A percentile compares a stretch with the other conserved stretches of the same genome.
phyloP scores from a whole-genome alignment of 257 asterid genomes.

The Haberlea rhodopensis region DNA sequence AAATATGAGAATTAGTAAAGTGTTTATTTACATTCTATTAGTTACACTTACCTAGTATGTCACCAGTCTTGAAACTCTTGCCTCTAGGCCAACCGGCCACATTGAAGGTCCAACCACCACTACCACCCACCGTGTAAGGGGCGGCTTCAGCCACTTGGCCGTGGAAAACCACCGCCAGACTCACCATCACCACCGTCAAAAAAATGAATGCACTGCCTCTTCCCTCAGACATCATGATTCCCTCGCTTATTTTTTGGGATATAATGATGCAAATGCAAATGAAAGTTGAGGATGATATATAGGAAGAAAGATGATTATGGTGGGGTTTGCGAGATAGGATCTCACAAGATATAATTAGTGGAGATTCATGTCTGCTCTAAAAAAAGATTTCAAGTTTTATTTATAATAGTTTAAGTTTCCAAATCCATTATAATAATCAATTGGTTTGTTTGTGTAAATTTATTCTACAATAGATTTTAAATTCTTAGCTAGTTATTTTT shows the following conservation, averaged over 20 bases:
- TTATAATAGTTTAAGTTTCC: too few species aligned
- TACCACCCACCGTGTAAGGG: slow-evolving; percentile 28
- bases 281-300: neutral
- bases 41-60: slow-evolving; percentile 37
- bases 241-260: neutral
- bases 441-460: too few species aligned
- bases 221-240: slow-evolving; percentile 9
- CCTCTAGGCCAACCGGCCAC: slow-evolving; percentile 32
- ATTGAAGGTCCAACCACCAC: slow-evolving; percentile 41
- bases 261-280: neutral
- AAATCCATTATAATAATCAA: too few species aligned
- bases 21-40: too few species aligned
- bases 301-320: neutral
- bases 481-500: too few species aligned
- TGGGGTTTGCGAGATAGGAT: too few species aligned
- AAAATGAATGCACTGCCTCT: slow-evolving; percentile 18
- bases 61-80: slow-evolving; percentile 38
- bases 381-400: too few species aligned
- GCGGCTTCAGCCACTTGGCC: slow-evolving; percentile 20
- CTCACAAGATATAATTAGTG: too few species aligned
- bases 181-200: slow-evolving; percentile 9
- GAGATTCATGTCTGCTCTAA: too few species aligned
- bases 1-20: too few species aligned
- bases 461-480: too few species aligned
- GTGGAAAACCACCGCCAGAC: slow-evolving; percentile 17